phyloP scores from a whole-genome alignment of 2,329 filamentous ascomycete species.

The Orbilia quercus region DNA sequence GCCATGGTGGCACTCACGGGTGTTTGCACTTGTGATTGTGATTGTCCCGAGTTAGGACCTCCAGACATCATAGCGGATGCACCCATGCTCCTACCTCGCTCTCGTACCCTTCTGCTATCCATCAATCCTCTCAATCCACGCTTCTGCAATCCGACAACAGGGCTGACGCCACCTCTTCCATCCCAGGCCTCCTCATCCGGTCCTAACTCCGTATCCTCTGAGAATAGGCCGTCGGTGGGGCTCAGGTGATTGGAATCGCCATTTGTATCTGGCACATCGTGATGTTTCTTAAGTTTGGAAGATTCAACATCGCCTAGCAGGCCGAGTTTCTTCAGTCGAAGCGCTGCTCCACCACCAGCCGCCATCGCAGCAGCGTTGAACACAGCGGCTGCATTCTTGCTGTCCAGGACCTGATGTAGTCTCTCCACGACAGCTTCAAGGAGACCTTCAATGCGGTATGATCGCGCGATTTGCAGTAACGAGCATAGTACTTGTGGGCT shows the following conservation, averaged over 20 bases:
- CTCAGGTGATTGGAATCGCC: conserved; percentile 43
- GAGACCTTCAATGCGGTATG: conserved; percentile 91
- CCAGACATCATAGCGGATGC: conserved; percentile 33
- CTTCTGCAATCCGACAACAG: conserved; percentile 95
- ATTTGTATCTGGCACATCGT: conserved; percentile 40
- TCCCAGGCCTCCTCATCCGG: conserved; percentile 75
- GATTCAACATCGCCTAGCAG: conserved; percentile 63
- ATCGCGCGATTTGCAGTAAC: conserved; percentile 88
- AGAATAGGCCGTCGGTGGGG: conserved; percentile 61
- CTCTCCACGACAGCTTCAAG: conserved; percentile 92
- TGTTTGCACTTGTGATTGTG: conserved; percentile 19
- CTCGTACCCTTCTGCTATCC: conserved; percentile 88
- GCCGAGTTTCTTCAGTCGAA: conserved; percentile 72
- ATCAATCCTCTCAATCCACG: conserved; percentile 89
- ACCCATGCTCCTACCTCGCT: conserved; percentile 69
- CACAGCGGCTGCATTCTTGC: conserved; percentile 91
- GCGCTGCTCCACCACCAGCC: conserved; percentile 88
- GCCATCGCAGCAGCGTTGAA: conserved; percentile 99
- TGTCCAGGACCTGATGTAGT: conserved; percentile 87
- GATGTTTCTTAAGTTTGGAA: conserved; percentile 33
- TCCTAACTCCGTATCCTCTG: conserved; percentile 63
- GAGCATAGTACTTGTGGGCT: conserved; percentile 97
- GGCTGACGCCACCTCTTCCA: conserved; percentile 77
- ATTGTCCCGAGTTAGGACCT: background rate
- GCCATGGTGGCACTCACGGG: conserved; percentile 41